Conservation (phyloP, 2,329 filamentous ascomycete species). For the Thelonectria discophora region DNA sequence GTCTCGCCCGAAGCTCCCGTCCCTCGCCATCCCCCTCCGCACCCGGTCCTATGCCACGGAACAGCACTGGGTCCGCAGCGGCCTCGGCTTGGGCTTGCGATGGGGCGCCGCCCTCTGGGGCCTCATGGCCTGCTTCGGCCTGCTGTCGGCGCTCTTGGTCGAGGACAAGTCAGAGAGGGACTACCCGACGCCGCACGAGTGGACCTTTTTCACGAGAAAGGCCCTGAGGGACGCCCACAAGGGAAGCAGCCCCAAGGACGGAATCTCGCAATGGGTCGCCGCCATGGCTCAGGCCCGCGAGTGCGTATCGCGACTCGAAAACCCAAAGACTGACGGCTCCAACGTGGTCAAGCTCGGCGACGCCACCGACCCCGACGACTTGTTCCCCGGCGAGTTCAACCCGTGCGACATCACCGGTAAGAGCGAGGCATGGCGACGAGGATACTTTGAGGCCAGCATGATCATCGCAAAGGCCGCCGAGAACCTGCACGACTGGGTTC, state of each 20-base stretch:
- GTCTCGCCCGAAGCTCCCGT: constrained; percentile 54
- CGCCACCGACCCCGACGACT: constrained; percentile 71
- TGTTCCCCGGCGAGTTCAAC: constrained; percentile 72
- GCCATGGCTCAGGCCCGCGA: constrained; percentile 68
- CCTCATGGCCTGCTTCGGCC: constrained; percentile 65
- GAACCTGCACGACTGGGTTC: constrained; percentile 80
- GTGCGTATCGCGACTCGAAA: constrained; percentile 73
- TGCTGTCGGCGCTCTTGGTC: constrained; percentile 71
- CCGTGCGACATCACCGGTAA: constrained; percentile 77
- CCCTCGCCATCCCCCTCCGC: constrained; percentile 57
- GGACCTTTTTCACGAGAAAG: constrained; percentile 76
- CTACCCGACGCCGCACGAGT: constrained; percentile 85
- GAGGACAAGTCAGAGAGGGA: constrained; percentile 79
- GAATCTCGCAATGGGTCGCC: constrained; percentile 71
- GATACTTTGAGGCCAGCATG: constrained; percentile 87
- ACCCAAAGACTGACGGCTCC: constrained; percentile 72
- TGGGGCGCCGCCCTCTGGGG: constrained; percentile 74
- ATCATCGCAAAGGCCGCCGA: constrained; percentile 79
- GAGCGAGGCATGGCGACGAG: constrained; percentile 83
- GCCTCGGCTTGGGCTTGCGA: constrained; percentile 74
- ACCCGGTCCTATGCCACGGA: constrained; percentile 78
- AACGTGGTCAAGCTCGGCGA: constrained; percentile 64
- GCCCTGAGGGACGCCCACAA: constrained; percentile 71
- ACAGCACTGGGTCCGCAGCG: constrained; percentile 73
- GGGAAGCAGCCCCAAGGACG: constrained; percentile 62